Base-by-base conservation (phyloP, 441 rosid genomes). In the Daphne laureola region DNA sequence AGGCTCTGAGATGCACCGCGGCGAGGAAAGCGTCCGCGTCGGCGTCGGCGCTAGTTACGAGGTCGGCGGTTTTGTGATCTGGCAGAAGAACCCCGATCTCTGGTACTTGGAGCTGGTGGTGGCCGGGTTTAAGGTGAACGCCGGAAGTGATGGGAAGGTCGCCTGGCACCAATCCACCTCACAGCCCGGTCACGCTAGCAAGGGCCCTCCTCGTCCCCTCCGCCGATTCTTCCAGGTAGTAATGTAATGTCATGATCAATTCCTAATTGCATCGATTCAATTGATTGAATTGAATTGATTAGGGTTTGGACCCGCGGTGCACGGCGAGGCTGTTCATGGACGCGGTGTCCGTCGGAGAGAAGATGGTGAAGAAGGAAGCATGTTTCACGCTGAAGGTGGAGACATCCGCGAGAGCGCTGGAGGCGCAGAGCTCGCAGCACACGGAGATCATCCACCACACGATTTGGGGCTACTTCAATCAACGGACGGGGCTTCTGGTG, bases 271-370 rank as follows among this genome's bases (percentile, higher is more conserved):
- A 18, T 18, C 3, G 23, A 18, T 18, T 12, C 18, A 3, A 53
- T 18, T 18, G 23, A 3, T 3, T 18, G 23, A 1, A 3, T 18
- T 53, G 55, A 27, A 59, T 49, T 43, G 11, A 17, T n/a, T 52
- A 90, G 98, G 96, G 98, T 40, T 61, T 91, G 72, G 95, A 91
- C 57, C 96, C 98, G 0, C 73, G 95, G 60, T 80, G 87, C 66
- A 84, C 82, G 0, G 93, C 95, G 3, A 73, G 81, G 71, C 51
- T 91, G 35, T 91, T 88, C 82, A 25, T 70, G 56, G 95, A 88
- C 18, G 95, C 96, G 1, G 66, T 68, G 1, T 79, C 87, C 73
- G 70, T 77, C 0, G 95, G 87, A 44, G 98, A 91, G 64, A 71
- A 84, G 62, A 66, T 36, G 0, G 58, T 81, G 4, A 61, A 73